Evolutionary conservation across 2,329 filamentous ascomycete species (phyloP).

Genomic region (Phaeosphaeriaceae sp.): DNA sequence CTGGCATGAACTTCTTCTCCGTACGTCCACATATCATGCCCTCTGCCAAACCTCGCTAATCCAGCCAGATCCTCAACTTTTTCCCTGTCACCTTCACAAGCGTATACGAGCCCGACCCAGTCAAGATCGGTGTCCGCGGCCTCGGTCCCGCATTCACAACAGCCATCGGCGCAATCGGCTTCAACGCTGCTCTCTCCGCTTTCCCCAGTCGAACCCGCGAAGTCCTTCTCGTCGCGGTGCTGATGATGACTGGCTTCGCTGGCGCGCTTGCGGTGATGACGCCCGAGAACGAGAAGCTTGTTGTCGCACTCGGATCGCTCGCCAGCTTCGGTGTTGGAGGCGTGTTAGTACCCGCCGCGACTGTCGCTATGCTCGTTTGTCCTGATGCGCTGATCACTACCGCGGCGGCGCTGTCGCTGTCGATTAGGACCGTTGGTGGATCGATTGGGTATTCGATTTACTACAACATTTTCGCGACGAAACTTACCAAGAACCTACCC

Average conservation of each 20-base stretch:
- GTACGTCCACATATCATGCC: background rate
- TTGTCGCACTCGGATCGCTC: constrained; percentile 39
- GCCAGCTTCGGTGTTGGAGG: constrained; percentile 50
- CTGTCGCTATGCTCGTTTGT: constrained; percentile 43
- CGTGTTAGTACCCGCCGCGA: constrained; percentile 44
- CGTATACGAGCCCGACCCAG: constrained; percentile 39
- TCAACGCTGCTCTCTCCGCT: constrained; percentile 37
- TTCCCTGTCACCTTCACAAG: constrained; percentile 38
- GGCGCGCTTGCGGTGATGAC: constrained; percentile 41
- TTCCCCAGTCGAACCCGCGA: constrained; percentile 33
- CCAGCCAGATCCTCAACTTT: constrained; percentile 33
- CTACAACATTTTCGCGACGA: constrained; percentile 46
- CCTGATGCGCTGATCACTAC: constrained; percentile 45
- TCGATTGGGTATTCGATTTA: constrained; percentile 48
- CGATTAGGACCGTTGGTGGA: constrained; percentile 54
- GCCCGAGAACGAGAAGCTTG: constrained; percentile 40
- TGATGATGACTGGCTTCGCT: constrained; percentile 43
- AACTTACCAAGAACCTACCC: constrained; percentile 34
- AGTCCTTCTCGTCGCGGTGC: constrained; percentile 39
- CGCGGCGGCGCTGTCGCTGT: constrained; percentile 53
- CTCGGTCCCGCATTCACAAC: constrained; percentile 34
- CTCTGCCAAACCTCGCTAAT: background rate
- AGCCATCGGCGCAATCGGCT: constrained; percentile 36
- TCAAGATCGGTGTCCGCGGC: constrained; percentile 43
- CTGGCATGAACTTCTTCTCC: constrained; percentile 44